Conservation (phyloP, 2,329 filamentous ascomycete genomes). For the Sphaerulina vaccinii region DNA sequence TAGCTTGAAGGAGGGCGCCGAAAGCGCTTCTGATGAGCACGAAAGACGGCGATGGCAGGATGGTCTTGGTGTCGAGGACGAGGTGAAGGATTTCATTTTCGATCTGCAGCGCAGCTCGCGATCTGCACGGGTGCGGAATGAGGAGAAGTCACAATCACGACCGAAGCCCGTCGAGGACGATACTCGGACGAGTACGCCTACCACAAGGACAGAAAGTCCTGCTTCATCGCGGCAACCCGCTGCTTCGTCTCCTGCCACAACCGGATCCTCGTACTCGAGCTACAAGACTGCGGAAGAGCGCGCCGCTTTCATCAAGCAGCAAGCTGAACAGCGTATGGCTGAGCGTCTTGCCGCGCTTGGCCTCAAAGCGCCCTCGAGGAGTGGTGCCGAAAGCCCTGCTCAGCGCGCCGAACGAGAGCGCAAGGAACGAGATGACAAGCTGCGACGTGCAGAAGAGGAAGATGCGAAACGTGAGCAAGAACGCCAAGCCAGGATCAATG, state of each 20-base stretch:
- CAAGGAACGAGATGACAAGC: slow-evolving; percentile 80
- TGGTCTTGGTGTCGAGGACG: slow-evolving; percentile 90
- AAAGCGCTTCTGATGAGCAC: slow-evolving; percentile 77
- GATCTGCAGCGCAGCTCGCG: slow-evolving; percentile 87
- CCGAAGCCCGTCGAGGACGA: slow-evolving; percentile 28
- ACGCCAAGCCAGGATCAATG: slow-evolving; percentile 75
- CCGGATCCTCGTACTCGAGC: slow-evolving; percentile 69
- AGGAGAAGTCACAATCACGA: slow-evolving; percentile 45
- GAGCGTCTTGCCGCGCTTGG: slow-evolving; percentile 91
- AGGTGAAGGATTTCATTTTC: slow-evolving; percentile 96
- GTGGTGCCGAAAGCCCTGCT: slow-evolving; percentile 70
- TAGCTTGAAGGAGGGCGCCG: slow-evolving; percentile 75
- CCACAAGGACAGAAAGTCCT: slow-evolving; percentile 34
- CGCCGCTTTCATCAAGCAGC: slow-evolving; percentile 93
- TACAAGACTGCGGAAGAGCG: slow-evolving; percentile 92
- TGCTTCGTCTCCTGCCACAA: slow-evolving; percentile 47
- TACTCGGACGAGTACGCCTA: slow-evolving; percentile 30
- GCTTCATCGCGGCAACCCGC: slow-evolving; percentile 28
- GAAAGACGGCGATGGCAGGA: slow-evolving; percentile 95
- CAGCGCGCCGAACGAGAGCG: slow-evolving; percentile 87
- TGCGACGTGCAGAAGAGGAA: slow-evolving; percentile 89
- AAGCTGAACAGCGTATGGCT: slow-evolving; percentile 95
- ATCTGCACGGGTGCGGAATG: slow-evolving; percentile 65
- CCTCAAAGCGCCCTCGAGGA: slow-evolving; percentile 77
- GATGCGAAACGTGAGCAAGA: slow-evolving; percentile 86